Percentiles rank a stretch among this genome's conserved stretches.
phyloP scores from a whole-genome alignment of 1,284 basidiomycete species.

The Kwoniella shivajii region DNA sequence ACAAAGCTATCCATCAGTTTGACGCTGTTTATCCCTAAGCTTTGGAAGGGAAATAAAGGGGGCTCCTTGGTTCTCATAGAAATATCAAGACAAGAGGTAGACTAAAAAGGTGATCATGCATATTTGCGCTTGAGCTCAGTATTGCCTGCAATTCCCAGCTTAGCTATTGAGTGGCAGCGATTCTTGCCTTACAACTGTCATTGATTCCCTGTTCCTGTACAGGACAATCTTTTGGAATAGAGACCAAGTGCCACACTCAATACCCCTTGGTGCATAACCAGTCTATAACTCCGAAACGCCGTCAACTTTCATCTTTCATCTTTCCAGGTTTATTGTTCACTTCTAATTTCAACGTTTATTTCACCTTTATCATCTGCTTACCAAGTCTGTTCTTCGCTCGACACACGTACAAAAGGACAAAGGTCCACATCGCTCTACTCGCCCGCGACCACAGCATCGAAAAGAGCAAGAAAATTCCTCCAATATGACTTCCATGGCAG shows the following conservation, averaged over 20 bases:
- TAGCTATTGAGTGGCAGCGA: not conserved
- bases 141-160: no score
- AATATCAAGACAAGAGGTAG: no score
- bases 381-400: no score
- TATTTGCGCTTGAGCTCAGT: no score
- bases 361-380: no score
- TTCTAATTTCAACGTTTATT: not conserved
- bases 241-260: not conserved
- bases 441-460: not conserved
- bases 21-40: not conserved
- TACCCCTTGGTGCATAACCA: no score
- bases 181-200: no score
- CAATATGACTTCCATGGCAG: conserved; percentile 73
- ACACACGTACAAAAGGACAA: not conserved
- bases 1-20: not conserved
- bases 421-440: not conserved
- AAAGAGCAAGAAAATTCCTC: conserved; percentile 5
- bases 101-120: no score
- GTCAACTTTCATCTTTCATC: conserved; percentile 1
- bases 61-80: no score
- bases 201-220: no score
- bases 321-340: not conserved
- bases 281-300: conserved; percentile 17
- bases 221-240: no score
- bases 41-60: no score